Evolutionary conservation across 495 filamentous ascomycete genomes (phyloP), one percentile per base, ranked within the genome.

Genomic region (Ramalina intermedia): DNA sequence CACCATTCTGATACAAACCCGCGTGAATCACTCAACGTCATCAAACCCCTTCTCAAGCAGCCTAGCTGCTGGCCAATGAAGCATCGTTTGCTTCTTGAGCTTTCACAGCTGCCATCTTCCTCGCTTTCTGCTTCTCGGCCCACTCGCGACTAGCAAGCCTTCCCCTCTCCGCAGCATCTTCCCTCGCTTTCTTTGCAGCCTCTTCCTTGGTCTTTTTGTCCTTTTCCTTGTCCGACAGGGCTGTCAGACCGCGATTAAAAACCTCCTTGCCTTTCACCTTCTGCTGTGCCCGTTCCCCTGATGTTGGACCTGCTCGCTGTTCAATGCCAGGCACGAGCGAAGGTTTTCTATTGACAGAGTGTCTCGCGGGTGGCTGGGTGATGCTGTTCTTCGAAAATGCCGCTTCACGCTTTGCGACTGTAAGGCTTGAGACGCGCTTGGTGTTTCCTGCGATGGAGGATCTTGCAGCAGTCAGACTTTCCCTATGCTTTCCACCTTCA

Each of bases 91-190:
- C 12, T 13, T 16, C 27, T 17, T 37, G 37, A 16, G 44, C 44
- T 47, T 35, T 16, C 24, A 36, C n/a, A n/a, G 44, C 26, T 16
- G 44, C 39, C 49, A 46, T 5, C 33, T 66, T 66, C 63, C 61
- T 71, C 40, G 55, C 54, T 60, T 63, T 67, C 67, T 83, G 75
- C 66, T 72, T 81, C 63, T 82, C 79, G 4, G 80, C 81, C 82
- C 82, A 86, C 63, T 80, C 76, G 33, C 81, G 63, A 48, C 77
- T 79, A 43, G 74, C 67, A 57, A 70, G 62, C 47, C 81, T 65
- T 13, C 78, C 78, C 49, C 79, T 60, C 63, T 85, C 82, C 0
- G 82, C 80, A 9, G 82, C 82, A 55, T 73, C 73, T 53, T 74
- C 68, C 44, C 79, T 65, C 6, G 80, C 78, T 51, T 67, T 65